Base-by-base conservation (phyloP, 176 grass and related monocot species). In the Eleusine coracana region DNA sequence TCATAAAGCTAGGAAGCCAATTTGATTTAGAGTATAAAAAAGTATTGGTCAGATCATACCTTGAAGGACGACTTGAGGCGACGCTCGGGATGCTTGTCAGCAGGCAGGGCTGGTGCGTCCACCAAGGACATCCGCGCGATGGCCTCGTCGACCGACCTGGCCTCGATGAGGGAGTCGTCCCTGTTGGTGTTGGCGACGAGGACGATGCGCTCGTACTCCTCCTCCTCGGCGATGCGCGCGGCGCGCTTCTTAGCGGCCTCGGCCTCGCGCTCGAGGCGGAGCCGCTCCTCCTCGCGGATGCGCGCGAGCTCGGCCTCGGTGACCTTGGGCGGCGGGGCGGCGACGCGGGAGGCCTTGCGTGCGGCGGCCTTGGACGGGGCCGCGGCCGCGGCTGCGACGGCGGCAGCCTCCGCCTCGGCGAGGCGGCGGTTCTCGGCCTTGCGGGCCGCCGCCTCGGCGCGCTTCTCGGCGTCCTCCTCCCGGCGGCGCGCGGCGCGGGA, bases 91-190 rank as follows among this genome's bases (percentile, higher is more conserved):
- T 99, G 93, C 75, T 92, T 90, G 68, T 99, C 96, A 0, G 93
- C 89, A 0, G 93, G 82, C 28, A 88, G 74, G 58, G 94, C 9
- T 20, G 74, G 77, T 1, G 90, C 77, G 56, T 90, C 93, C 9
- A 90, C 64, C 50, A 96, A 41, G 7, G 92, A 84, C 89, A 99
- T 86, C 67, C 80, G 74, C 36, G 62, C 77, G 75, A 99, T 91
- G 56, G 96, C 93, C 37, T 99, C 96, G 41, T 93, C 91, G 45
- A 99, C 84, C 1, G 91, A 91, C 16, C 89, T 90, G 0, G 96
- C 96, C 85, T 99, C 96, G 66, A 99, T 93, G 83, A 99, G 21
- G 34, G 91, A 99, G 76, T 99, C 96, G 50, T 99, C 93, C 70
- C 96, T 88, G 80, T 99, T 99, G 69, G 96, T 99, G 74, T 99